Evolutionary conservation across 139 green algal species (phyloP).

Genomic region (Astrephomene gubernaculifera): DNA sequence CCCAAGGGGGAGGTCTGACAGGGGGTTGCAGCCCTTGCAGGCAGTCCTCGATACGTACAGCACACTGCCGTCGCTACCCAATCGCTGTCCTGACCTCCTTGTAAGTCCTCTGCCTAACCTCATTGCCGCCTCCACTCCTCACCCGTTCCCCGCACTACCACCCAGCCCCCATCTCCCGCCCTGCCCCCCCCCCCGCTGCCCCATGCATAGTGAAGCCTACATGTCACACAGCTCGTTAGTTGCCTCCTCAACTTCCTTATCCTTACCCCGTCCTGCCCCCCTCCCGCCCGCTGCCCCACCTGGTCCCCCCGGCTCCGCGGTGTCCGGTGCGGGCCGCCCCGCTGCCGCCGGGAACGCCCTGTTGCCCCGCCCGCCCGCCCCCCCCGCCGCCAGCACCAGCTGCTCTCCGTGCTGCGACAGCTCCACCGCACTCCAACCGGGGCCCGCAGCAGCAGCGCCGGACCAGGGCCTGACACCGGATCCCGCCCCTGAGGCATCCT

Average conservation of each 20-base stretch:
- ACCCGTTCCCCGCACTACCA: not conserved
- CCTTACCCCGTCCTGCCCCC: not conserved
- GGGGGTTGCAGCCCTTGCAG: not conserved
- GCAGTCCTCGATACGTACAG: too few relatives aligned
- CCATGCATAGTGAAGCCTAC: not conserved
- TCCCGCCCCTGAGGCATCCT: not conserved
- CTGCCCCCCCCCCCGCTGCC: too few relatives aligned
- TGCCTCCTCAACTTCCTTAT: not conserved
- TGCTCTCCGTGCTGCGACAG: not conserved
- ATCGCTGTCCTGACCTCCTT: too few relatives aligned
- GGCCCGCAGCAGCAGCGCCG: not conserved
- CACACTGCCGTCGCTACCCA: too few relatives aligned
- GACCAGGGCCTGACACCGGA: too few relatives aligned
- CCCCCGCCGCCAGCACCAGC: conserved; percentile 24
- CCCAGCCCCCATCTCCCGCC: not conserved
- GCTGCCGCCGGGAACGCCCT: not conserved
- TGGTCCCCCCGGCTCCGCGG: not conserved
- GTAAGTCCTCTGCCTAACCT: not conserved
- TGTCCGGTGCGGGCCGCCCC: not conserved
- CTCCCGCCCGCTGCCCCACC: not conserved
- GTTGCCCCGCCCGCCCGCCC: conserved; percentile 27
- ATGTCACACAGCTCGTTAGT: not conserved
- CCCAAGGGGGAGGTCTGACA: not conserved
- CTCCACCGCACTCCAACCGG: conserved; percentile 3
- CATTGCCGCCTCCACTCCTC: not conserved